Evolutionary conservation across 176 grass and related monocot genomes (phyloP).

Genomic region (Hordeum vulgare): MorexV3_pseudomolecules_assembly NC_058522.1:514088489-514088988

Average conservation of each 20-base stretch:
- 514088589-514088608: neutral
- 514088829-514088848: slow-evolving; percentile 31
- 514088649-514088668: no score
- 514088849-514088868: slow-evolving; percentile 34
- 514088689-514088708: no score
- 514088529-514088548: neutral
- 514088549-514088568: no score
- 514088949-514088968: slow-evolving; percentile 28
- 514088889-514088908: neutral
- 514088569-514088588: neutral
- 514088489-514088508: no score
- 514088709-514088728: no score
- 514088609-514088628: neutral
- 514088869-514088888: neutral
- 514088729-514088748: no score
- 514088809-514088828: neutral
- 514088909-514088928: neutral
- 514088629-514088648: no score
- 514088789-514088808: slow-evolving; percentile 11
- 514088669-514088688: no score
- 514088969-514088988: slow-evolving; percentile 37
- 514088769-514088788: neutral
- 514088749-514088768: neutral
- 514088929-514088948: neutral
- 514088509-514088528: no score